Conservation (phyloP, 768 basidiomycete genomes). For the Termitomyces sp. region DNA sequence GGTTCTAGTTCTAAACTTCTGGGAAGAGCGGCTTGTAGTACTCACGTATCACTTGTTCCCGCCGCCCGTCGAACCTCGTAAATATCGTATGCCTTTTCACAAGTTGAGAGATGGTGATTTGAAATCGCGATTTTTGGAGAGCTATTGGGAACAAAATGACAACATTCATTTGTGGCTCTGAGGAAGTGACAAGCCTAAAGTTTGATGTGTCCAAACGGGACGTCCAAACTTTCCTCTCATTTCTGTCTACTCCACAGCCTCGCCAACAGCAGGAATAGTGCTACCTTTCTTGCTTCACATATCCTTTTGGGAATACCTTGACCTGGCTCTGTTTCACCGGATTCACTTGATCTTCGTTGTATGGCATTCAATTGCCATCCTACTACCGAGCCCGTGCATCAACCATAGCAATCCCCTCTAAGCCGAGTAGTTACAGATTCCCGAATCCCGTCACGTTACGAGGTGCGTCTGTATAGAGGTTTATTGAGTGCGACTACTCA, state of each 20-base stretch:
- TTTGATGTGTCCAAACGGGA: background rate
- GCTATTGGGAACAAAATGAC: background rate
- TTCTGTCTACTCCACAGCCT: background rate
- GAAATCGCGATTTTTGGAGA: background rate
- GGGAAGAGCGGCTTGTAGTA: background rate
- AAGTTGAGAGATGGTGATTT: background rate
- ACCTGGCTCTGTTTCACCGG: background rate
- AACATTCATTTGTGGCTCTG: background rate
- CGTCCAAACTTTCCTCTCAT: background rate
- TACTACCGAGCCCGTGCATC: background rate
- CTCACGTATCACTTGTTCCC: background rate
- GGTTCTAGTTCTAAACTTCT: background rate
- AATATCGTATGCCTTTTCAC: background rate
- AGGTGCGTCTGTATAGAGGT: no score
- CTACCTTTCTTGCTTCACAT: background rate
- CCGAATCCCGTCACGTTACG: background rate
- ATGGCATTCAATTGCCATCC: background rate
- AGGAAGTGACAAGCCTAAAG: background rate
- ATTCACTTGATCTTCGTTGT: no score
- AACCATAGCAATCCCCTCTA: background rate
- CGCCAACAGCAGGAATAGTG: background rate
- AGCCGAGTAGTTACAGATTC: background rate
- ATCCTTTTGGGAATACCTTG: background rate
- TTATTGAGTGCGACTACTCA: no score
- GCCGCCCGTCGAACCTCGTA: background rate